Evolutionary conservation across 2,329 filamentous ascomycete genomes (phyloP), one percentile per base, ranked within the genome.

Genomic region (Cladobotryum mycophilum): DNA sequence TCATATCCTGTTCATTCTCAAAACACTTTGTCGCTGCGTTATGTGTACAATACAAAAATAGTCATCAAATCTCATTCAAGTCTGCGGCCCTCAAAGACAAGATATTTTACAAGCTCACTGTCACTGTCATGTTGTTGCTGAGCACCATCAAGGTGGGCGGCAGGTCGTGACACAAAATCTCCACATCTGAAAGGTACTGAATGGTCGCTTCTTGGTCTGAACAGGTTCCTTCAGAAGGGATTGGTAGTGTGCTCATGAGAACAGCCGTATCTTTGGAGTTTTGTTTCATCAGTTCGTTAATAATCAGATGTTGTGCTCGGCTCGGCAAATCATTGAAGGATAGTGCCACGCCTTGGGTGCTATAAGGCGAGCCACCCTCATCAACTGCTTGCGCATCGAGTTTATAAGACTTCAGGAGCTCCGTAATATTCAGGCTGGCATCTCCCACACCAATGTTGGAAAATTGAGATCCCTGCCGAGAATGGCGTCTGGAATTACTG

Each of bases 101-200:
- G 15, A 25, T 40, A 15, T 6, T 7, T 44, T 60, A 88, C 54
- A 89, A 67, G 64, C 84, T 87, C 61, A 87, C 86, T 6, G 86
- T 95, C 43, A 95, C 89, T 14, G 88, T 95, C 86, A 95, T 90
- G 61, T 84, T 89, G 67, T 95, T 95, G 67, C 86, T 90, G 68
- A 95, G 79, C 37, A 95, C 86, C 65, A 95, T 71, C 60, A 95
- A 66, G 42, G 83, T 81, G 1, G 89, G 89, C 25, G 89, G 88
- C 54, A 92, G 70, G 11, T 81, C 85, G 60, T 85, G 80, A 65
- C 86, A 92, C 52, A 95, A 69, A 2, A 93, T 80, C 66, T 93
- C 87, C 53, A 92, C 73, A 66, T 90, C 86, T 45, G 80, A 84
- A 44, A 95, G 72, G 66, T 93, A 95, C 55, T 79, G 79, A 51